A percentile compares a stretch with the other conserved stretches of the same genome.
These are phyloP conservation scores for Maudiozyma turicensis DNA, from an alignment of 805 yeast species.

Conservation along the genomic window DNA sequence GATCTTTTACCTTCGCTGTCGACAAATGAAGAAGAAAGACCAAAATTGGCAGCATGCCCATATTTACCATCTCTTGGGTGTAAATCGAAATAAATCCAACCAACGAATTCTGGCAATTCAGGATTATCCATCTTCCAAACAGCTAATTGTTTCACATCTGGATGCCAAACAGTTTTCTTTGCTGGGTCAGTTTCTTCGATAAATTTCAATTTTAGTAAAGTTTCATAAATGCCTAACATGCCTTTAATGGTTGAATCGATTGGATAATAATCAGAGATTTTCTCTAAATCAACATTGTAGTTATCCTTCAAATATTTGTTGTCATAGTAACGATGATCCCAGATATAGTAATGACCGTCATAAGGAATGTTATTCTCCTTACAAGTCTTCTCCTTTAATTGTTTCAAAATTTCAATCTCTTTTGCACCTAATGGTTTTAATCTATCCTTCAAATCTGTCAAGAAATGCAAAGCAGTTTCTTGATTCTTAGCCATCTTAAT, in stretches of 20 bases:
- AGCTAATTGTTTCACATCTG: slow-evolving; percentile 63
- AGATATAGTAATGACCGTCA: slow-evolving; percentile 42
- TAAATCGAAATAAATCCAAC: slow-evolving; percentile 71
- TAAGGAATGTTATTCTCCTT: slow-evolving; percentile 34
- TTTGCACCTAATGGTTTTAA: slow-evolving; percentile 48
- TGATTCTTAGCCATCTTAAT: slow-evolving; percentile 73
- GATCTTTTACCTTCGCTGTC: slow-evolving; percentile 40
- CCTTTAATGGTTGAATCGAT: slow-evolving; percentile 53
- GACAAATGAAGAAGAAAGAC: slow-evolving; percentile 49
- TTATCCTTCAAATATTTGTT: slow-evolving; percentile 56
- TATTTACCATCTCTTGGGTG: slow-evolving; percentile 84
- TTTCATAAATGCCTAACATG: slow-evolving; percentile 66
- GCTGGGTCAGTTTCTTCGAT: slow-evolving; percentile 36
- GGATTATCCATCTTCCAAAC: slow-evolving; percentile 53
- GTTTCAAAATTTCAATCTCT: slow-evolving; percentile 41
- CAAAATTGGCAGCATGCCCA: slow-evolving; percentile 83
- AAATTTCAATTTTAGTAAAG: slow-evolving; percentile 59
- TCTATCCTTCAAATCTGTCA: slow-evolving; percentile 50
- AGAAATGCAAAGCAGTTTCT: slow-evolving; percentile 48
- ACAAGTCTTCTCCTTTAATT: slow-evolving; percentile 46
- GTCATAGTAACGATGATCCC: slow-evolving; percentile 69
- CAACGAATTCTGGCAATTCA: slow-evolving; percentile 49
- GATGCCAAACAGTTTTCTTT: slow-evolving; percentile 56
- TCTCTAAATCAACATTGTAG: slow-evolving; percentile 61
- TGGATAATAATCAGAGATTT: slow-evolving; percentile 73